phyloP scores from a whole-genome alignment of 768 basidiomycete species.

The Boletus speciosus region DNA sequence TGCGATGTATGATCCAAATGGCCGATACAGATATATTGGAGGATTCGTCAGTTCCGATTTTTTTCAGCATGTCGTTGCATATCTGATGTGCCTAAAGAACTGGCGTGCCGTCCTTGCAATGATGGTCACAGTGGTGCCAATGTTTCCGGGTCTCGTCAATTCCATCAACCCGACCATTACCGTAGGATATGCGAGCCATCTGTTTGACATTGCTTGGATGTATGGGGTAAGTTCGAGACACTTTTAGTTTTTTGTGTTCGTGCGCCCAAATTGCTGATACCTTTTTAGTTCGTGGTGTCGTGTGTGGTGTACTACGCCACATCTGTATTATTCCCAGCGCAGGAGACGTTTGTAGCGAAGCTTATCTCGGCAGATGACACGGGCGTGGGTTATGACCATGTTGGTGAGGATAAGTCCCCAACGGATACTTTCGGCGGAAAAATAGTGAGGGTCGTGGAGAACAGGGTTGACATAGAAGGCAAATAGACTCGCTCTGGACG shows the following conservation, averaged over 20 bases:
- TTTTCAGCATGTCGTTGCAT: background rate
- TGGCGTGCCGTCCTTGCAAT: conserved; percentile 74
- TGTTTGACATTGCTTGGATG: conserved; percentile 76
- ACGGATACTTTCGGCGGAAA: background rate
- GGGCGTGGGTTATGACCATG: background rate
- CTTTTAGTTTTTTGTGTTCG: background rate
- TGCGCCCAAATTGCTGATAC: background rate
- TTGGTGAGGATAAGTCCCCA: background rate
- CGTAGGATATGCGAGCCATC: conserved; percentile 53
- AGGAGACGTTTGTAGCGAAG: conserved; percentile 25
- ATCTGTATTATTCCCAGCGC: conserved; percentile 30
- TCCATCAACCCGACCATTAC: conserved; percentile 65
- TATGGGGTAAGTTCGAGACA: conserved; percentile 56
- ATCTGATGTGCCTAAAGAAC: conserved; percentile 46
- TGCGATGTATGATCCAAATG: conserved; percentile 77
- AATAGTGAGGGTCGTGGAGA: conserved; percentile 5
- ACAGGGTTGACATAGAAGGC: background rate
- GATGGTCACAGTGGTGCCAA: conserved; percentile 64
- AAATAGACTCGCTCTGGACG: background rate
- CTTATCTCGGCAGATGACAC: conserved; percentile 29
- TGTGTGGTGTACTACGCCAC: conserved; percentile 30
- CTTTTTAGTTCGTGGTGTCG: conserved; percentile 25
- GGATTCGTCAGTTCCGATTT: conserved; percentile 51
- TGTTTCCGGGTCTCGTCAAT: conserved; percentile 72
- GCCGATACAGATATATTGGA: conserved; percentile 72